Conservation (phyloP, 129 eudicot genomes). For the Gnaphalium uliginosum region DNA sequence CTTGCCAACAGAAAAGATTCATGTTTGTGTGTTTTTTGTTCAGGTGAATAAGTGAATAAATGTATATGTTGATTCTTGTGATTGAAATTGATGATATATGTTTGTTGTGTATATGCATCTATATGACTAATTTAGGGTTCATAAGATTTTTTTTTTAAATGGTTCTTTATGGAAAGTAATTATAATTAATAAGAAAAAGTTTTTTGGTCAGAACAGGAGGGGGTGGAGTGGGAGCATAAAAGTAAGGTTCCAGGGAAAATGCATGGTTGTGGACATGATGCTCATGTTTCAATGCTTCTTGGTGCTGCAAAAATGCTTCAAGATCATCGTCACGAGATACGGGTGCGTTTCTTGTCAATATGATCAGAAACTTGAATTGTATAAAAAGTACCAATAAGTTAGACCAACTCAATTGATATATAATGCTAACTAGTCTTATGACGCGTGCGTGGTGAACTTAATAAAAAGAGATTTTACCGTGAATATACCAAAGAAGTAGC, state of each 20-base stretch:
- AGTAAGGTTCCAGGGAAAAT: constrained; percentile 86
- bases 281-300: constrained; percentile 99
- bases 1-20: too few species aligned
- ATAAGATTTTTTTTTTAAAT: neutral
- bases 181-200: too few species aligned
- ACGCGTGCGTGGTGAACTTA: too few species aligned
- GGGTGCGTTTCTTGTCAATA: neutral
- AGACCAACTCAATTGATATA: too few species aligned
- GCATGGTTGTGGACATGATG: constrained; percentile 99
- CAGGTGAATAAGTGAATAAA: neutral
- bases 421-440: too few species aligned
- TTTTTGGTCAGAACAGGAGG: constrained; percentile 48
- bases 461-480: too few species aligned
- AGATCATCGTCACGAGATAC: constrained; percentile 43
- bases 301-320: constrained; percentile 96
- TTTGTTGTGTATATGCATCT: neutral
- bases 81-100: constrained; percentile 1
- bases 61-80: neutral
- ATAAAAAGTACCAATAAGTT: too few species aligned
- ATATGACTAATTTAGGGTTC: neutral
- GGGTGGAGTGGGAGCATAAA: constrained; percentile 97
- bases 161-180: too few species aligned
- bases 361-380: constrained; percentile 27
- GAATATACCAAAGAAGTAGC: too few species aligned
- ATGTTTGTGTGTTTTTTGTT: too few species aligned